Evolutionary conservation across 2,329 filamentous ascomycete species (phyloP), one percentile per base, ranked within the genome.

Genomic region (Boeremia lycopersici): DNA sequence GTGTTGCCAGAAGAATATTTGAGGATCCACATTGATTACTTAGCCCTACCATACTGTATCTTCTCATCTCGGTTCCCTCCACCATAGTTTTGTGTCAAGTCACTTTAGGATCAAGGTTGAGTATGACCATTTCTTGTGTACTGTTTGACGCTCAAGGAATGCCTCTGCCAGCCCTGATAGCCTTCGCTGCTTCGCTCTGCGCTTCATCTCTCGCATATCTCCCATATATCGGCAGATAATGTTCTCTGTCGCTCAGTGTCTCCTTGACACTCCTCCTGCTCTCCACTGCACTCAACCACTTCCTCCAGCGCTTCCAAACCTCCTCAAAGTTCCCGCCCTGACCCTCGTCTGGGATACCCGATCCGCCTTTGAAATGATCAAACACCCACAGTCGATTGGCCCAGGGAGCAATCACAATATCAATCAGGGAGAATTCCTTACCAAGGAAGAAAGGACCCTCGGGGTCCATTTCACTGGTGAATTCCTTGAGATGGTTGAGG

Each of bases 371-470:
- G 69, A 88, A 93, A 59, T 90, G 82, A 63, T 93, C 88, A 61
- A 93, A 87, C 6, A 91, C 76, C 78, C 89, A 93, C 17, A 91
- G 69, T 12, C 89, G 79, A 48, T 86, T 82, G 0, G 86, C 86
- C 89, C 89, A 93, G 0, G 89, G 89, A 33, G 86, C 89, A 3
- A 92, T 76, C 58, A 85, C 82, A 23, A 91, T 78, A 71, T 93
- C 90, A 12, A 91, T 84, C 17, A 92, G 74, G 48, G 82, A 82
- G n/a, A 90, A 82, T 34, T 81, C 76, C 1, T 77, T 71, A 1
- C 89, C 89, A 1, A 87, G 69, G 67, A 92, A 93, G 75, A 83
- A 93, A 0, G 89, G 89, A 0, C 86, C 86, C 7, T 76, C 62
- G 0, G 74, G 49, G 51, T 86, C 79, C 83, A 90, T 88, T 70